These are phyloP conservation scores for Thymus mandschuricus DNA, from an alignment of 257 asterid genomes.

Conservation along the genomic window DNA sequence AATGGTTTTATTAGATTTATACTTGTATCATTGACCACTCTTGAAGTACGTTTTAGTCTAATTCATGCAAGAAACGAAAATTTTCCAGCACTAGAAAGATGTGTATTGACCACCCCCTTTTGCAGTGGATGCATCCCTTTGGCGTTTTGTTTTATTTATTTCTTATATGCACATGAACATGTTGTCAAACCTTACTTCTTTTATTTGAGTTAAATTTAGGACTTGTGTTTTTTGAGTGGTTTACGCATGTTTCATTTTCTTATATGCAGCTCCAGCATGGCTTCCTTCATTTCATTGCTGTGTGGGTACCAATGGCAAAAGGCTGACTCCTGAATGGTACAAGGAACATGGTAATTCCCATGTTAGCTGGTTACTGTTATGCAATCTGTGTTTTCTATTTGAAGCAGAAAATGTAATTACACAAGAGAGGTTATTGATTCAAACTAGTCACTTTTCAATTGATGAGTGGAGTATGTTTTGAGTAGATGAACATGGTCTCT, in stretches of 20 bases:
- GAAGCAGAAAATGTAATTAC: not conserved
- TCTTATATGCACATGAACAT: slow-evolving; percentile 20
- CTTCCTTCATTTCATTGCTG: slow-evolving; percentile 87
- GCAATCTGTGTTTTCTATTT: not conserved
- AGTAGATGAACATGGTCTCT: not conserved
- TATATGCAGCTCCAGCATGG: slow-evolving; percentile 42
- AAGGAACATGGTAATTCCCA: slow-evolving; percentile 68
- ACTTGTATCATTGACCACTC: too few relatives aligned
- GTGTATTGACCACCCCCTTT: not conserved
- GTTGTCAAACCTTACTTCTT: not conserved
- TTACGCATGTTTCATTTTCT: slow-evolving; percentile 14
- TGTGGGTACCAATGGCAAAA: slow-evolving; percentile 67
- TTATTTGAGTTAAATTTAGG: not conserved
- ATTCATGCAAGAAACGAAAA: not conserved
- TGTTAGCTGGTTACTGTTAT: slow-evolving; percentile 4
- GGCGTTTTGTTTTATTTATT: not conserved
- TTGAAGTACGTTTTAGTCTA: not conserved
- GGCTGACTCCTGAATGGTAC: slow-evolving; percentile 45
- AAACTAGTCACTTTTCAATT: not conserved
- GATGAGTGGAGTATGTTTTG: not conserved
- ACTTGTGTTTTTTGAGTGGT: slow-evolving; percentile 5
- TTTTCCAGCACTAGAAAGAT: not conserved
- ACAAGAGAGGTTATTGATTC: too few relatives aligned
- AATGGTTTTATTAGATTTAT: not conserved
- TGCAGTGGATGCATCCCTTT: not conserved